Base-by-base conservation (phyloP, 345 rosid species). In the Litchi chinensis region DNA sequence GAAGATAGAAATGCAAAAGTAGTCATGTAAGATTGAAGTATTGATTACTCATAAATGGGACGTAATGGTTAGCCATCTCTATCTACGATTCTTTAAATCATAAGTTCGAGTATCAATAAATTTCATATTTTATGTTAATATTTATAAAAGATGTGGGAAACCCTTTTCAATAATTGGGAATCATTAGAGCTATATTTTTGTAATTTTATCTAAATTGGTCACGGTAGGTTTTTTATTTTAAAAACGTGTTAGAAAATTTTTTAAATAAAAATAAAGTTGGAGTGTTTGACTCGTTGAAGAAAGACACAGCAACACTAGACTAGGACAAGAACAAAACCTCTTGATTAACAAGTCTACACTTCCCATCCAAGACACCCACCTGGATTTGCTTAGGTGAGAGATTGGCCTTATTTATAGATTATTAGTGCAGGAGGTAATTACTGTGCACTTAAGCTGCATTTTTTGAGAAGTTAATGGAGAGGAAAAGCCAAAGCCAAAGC, bases 211-310 rank as follows among this genome's bases (percentile, higher is more conserved):
- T 32, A 3, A 3, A 32, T 32, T 3, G 37, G 0, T 32, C 3
- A 1, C 37, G 37, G 37, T 2, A 32, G 2, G 0, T 32, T 3
- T 32, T 0, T 32, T 2, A 32, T 0, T 0, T 3, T 32, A 3
- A 32, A 32, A 32, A 2, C 2, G 37, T 32, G 2, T 0, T 28
- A 28, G 32, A 2, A 28, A 28, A 28, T 28, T 1, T 28, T 28
- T n/a, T n/a, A n/a, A 28, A 28, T 0, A 28, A 28, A 28, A 28
- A 28, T 0, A 13, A 50, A 0, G 52, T 68, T 9, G 22, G 19
- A n/a, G 7, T 9, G 37, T 72, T 71, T 71, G 75, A 52, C 26
- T 52, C 41, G 74, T 16, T 71, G 48, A 9, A 19, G 43, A 37
- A 40, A 1, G 8, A 18, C 76, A 39, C 6, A 39, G 1, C 26